Evolutionary conservation across 352 stramenopile species (phyloP), one percentile per base, ranked within the genome.

Genomic region (Plasmopara muralis): DNA sequence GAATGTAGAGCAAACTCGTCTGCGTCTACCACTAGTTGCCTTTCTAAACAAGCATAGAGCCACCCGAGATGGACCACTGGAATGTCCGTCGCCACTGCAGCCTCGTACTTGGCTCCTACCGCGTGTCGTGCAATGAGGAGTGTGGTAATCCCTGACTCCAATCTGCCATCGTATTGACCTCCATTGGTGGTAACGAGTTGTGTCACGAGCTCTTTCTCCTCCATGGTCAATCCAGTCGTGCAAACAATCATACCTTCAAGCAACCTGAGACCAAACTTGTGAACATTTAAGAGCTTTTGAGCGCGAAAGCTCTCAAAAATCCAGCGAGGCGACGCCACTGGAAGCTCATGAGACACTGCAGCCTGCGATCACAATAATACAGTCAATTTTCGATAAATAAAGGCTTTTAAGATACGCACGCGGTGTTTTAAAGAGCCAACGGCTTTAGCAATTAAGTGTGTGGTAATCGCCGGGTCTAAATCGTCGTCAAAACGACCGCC

Each of bases 1-100:
- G 56, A 57, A 29, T 61, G 64, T 4, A 87, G 55, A 7, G 65
- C 55, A 48, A 75, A 87, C n/a, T 74, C 64, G 2, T 65, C 52
- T 53, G 83, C 72, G 0, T 83, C 64, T 9, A 73, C 67, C 9
- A 87, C 18, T 39, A 64, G 54, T 1, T 65, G 43, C 12, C 70
- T 66, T 48, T 88, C 71, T 13, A 83, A 34, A 41, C 75, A 90
- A n/a, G 76, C 80, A n/a, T 77, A 62, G 0, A 90, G 57, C 80
- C 80, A 90, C 29, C 69, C 74, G 8, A 88, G 57, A 47, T 87
- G 75, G 2, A 88, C 80, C 9, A 90, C 67, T 4, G 80, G 72
- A 45, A 90, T 81, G 9, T 67, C 56, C 53, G 87, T 68, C 4
- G 58, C 60, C 14, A 82, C 47, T 0, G 77, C 77, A 1, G 75